Percentiles rank a stretch among this genome's conserved stretches.
Evolutionary conservation across 768 basidiomycete genomes (phyloP).

Genomic region (Suillus subluteus): DNA sequence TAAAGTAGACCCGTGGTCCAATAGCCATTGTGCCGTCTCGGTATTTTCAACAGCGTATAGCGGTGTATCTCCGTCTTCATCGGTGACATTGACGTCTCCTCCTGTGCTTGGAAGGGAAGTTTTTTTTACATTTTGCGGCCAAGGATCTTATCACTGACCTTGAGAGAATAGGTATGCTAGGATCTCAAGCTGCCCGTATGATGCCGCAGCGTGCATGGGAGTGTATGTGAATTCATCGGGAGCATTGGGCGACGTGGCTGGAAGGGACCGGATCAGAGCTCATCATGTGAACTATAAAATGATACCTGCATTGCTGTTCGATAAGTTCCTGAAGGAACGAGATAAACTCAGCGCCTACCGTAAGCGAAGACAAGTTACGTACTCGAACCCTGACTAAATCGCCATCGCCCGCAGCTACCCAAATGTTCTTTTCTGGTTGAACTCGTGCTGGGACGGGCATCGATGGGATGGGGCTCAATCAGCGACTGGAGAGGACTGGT

Average conservation of each 20-base stretch:
- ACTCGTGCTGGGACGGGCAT: slow-evolving; percentile 38
- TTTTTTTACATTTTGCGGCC: neutral
- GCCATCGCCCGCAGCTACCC: slow-evolving; percentile 93
- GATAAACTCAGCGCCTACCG: slow-evolving; percentile 10
- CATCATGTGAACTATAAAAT: slow-evolving; percentile 25
- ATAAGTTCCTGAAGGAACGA: slow-evolving; percentile 53
- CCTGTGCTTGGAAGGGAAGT: slow-evolving; percentile 44
- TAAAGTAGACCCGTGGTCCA: slow-evolving; percentile 75
- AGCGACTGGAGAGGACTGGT: slow-evolving; percentile 21
- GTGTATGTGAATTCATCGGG: slow-evolving; percentile 80
- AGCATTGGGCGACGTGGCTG: slow-evolving; percentile 69
- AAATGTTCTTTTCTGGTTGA: slow-evolving; percentile 64
- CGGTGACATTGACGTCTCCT: slow-evolving; percentile 85
- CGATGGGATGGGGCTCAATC: slow-evolving; percentile 20
- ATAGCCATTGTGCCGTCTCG: slow-evolving; percentile 75
- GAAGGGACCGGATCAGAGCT: slow-evolving; percentile 37
- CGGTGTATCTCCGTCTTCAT: slow-evolving; percentile 90
- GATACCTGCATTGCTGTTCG: slow-evolving; percentile 56
- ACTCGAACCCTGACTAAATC: slow-evolving; percentile 80
- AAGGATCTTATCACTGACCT: slow-evolving; percentile 44
- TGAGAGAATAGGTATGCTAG: slow-evolving; percentile 77
- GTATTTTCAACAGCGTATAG: slow-evolving; percentile 87
- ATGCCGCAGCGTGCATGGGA: slow-evolving; percentile 94
- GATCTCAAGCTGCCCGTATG: slow-evolving; percentile 80
- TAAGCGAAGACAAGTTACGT: slow-evolving; percentile 22